Evolutionary conservation across 1,139 yeast genomes (phyloP).

Genomic region (Yamadazyma siamensis): DNA sequence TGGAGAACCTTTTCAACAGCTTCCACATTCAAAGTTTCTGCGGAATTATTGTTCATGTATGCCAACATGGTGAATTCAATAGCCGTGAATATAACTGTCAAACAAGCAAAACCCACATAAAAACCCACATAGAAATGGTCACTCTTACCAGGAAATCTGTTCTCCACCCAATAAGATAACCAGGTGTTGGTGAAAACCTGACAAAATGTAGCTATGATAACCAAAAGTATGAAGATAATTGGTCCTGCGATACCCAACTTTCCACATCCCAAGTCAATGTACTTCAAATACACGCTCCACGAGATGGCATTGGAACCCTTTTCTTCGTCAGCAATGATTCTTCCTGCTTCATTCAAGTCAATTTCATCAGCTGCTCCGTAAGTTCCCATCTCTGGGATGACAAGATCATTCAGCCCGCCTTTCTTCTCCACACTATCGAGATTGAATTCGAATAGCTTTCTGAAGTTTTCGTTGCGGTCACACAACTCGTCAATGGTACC

Average conservation of each 20-base stretch:
- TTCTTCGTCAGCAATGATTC: slow-evolving; percentile 36
- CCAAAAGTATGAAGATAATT: slow-evolving; percentile 31
- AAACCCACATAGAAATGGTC: slow-evolving; percentile 30
- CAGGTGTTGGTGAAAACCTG: slow-evolving; percentile 39
- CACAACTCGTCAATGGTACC: slow-evolving; percentile 29
- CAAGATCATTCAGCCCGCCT: slow-evolving; percentile 12
- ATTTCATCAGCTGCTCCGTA: not conserved
- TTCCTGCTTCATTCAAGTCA: slow-evolving; percentile 17
- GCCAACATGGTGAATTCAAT: slow-evolving; percentile 54
- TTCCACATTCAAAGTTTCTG: slow-evolving; percentile 32
- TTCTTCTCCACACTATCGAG: slow-evolving; percentile 19
- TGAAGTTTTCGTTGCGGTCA: slow-evolving; percentile 22
- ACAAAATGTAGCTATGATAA: slow-evolving; percentile 39
- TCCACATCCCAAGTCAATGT: slow-evolving; percentile 38
- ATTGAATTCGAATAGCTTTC: slow-evolving; percentile 25
- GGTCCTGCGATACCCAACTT: slow-evolving; percentile 29
- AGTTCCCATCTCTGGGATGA: slow-evolving; percentile 1
- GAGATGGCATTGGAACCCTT: slow-evolving; percentile 39
- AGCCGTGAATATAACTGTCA: slow-evolving; percentile 47
- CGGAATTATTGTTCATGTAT: slow-evolving; percentile 46
- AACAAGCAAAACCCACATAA: slow-evolving; percentile 31
- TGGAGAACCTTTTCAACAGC: slow-evolving; percentile 37
- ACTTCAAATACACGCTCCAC: slow-evolving; percentile 33
- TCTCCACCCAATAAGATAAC: slow-evolving; percentile 37
- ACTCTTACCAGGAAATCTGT: slow-evolving; percentile 20